Conservation (phyloP, 192 early-diverging fungal genomes). For the Podila verticillata region DNA sequence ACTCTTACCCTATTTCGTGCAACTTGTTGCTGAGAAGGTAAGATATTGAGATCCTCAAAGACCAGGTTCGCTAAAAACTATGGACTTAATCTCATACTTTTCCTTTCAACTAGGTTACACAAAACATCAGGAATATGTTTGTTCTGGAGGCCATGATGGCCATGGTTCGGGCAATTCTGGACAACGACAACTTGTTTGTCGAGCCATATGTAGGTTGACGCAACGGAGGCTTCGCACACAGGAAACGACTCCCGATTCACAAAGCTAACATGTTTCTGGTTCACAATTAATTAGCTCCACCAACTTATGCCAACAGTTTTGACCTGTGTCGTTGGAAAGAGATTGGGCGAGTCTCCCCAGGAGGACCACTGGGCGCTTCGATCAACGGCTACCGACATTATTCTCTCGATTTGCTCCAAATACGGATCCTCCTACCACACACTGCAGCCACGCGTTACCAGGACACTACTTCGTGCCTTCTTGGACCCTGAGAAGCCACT, state of each 20-base stretch:
- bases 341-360: constrained; percentile 72
- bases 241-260: background rate
- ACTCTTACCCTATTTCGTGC: constrained; percentile 94
- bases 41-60: background rate
- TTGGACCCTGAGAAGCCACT: constrained; percentile 86
- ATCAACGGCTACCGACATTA: constrained; percentile 75
- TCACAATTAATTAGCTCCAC: constrained; percentile 75
- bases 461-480: constrained; percentile 90
- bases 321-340: constrained; percentile 91
- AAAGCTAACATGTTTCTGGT: background rate
- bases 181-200: constrained; percentile 89
- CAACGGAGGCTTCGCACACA: background rate
- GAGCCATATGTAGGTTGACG: constrained; percentile 88
- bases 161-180: constrained; percentile 80
- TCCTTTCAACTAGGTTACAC: constrained; percentile 65
- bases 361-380: constrained; percentile 91
- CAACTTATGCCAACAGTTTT: constrained; percentile 94
- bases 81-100: background rate
- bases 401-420: constrained; percentile 76
- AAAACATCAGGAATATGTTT: constrained; percentile 79
- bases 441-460: constrained; percentile 88
- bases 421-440: constrained; percentile 87
- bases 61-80: background rate
- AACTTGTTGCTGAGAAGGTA: constrained; percentile 89
- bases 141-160: constrained; percentile 81